These are phyloP conservation scores for Lyophyllum semitale DNA, from an alignment of 768 basidiomycete genomes.

Conservation along the genomic window DNA sequence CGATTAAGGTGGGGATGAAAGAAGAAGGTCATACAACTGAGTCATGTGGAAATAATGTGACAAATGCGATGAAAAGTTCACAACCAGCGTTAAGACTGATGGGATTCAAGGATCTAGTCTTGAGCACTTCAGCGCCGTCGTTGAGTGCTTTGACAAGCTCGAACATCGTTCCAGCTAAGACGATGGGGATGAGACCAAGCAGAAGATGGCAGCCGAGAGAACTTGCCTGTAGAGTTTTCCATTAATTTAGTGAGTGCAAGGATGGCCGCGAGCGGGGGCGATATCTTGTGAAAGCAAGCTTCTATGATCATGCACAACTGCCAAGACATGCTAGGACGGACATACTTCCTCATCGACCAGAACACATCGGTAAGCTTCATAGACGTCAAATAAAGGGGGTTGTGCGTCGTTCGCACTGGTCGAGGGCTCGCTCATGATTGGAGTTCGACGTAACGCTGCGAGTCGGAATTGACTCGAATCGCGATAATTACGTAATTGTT, in stretches of 20 bases:
- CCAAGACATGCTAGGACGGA: not conserved
- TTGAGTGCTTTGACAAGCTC: constrained; percentile 88
- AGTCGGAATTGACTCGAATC: not conserved
- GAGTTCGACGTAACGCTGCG: too few species aligned
- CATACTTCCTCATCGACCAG: constrained; percentile 69
- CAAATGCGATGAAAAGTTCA: constrained; percentile 88
- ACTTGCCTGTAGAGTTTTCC: constrained; percentile 72
- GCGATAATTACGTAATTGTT: constrained; percentile 13
- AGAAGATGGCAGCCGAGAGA: not conserved
- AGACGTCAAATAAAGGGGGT: constrained; percentile 36
- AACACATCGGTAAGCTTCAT: constrained; percentile 57
- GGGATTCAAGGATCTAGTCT: constrained; percentile 66
- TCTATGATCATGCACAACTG: not conserved
- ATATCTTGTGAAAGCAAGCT: constrained; percentile 48
- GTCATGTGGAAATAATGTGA: constrained; percentile 82
- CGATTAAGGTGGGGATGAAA: constrained; percentile 8
- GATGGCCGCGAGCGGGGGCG: constrained; percentile 87
- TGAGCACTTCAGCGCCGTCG: constrained; percentile 67
- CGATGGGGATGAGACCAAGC: not conserved
- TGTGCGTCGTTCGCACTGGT: not conserved
- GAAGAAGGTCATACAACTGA: constrained; percentile 58
- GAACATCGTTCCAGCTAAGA: constrained; percentile 84
- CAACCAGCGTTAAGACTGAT: constrained; percentile 89
- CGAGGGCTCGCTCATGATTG: not conserved
- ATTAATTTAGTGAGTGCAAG: constrained; percentile 82